Conservation (phyloP, 2,329 filamentous ascomycete species). For the Onygenales sp. region DNA sequence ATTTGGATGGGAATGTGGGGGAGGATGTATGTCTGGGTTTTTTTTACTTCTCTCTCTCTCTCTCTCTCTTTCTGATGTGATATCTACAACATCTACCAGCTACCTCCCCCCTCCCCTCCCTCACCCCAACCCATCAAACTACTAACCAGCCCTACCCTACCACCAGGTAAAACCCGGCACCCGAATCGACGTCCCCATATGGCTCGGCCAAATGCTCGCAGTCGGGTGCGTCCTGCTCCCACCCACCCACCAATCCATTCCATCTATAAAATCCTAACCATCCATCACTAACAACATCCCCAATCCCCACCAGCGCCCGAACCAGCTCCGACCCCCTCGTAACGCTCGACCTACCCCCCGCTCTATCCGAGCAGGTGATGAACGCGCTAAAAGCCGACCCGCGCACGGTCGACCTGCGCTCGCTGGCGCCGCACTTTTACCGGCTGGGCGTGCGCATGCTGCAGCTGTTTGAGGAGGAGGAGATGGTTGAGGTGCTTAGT, state of each 20-base stretch:
- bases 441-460: slow-evolving; percentile 74
- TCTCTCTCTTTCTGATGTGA: no score
- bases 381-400: slow-evolving; percentile 89
- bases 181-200: slow-evolving; percentile 74
- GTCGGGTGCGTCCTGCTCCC: slow-evolving; percentile 31
- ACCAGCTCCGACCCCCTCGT: slow-evolving; percentile 51
- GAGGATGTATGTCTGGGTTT: slow-evolving; percentile 37
- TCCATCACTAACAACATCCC: slow-evolving; percentile 1
- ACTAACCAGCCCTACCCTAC: no score
- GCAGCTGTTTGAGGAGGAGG: slow-evolving; percentile 85
- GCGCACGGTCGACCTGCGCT: slow-evolving; percentile 70
- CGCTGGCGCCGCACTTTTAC: slow-evolving; percentile 81
- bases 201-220: slow-evolving; percentile 90
- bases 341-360: slow-evolving; percentile 69
- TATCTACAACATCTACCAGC: no score
- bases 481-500: slow-evolving; percentile 61
- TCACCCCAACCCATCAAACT: slow-evolving; percentile 13
- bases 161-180: slow-evolving; percentile 69
- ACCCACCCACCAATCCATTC: not conserved
- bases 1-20: slow-evolving; percentile 74
- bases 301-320: slow-evolving; percentile 24
- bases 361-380: slow-evolving; percentile 68
- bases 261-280: not conserved
- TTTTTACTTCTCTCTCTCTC: no score
- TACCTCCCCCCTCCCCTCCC: not conserved